Conservation (phyloP, 805 yeast genomes). For the Saccharomycopsis malanga region DNA sequence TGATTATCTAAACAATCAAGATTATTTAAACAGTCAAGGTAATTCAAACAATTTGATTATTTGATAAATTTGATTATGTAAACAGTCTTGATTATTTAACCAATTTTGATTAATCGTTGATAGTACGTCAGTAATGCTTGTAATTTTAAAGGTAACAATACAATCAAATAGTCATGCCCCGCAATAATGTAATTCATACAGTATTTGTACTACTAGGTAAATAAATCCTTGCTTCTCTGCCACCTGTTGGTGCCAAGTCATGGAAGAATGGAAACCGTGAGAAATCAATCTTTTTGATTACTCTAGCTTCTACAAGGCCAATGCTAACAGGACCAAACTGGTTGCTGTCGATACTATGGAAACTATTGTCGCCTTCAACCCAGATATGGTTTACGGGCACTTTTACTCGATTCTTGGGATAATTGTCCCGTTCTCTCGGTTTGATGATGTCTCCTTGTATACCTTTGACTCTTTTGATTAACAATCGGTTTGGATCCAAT, state of each 20-base stretch:
- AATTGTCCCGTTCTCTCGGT: conserved; percentile 25
- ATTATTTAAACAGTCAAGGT: no score
- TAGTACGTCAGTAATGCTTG: no score
- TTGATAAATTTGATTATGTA: no score
- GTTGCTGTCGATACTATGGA: conserved; percentile 78
- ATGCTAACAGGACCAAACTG: conserved; percentile 82
- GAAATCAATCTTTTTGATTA: conserved; percentile 58
- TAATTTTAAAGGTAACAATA: no score
- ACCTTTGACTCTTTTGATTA: conserved; percentile 76
- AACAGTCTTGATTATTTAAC: no score
- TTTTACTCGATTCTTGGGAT: conserved; percentile 52
- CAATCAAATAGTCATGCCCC: no score
- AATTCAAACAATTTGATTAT: no score
- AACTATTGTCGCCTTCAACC: conserved; percentile 89
- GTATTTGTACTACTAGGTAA: no score
- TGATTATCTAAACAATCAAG: no score
- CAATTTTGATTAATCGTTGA: no score
- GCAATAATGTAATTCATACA: no score
- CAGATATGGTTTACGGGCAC: conserved; percentile 80
- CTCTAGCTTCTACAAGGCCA: conserved; percentile 76
- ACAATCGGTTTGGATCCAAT: conserved; percentile 62
- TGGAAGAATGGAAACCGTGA: conserved; percentile 25
- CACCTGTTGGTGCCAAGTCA: conserved; percentile 45
- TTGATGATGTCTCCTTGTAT: conserved; percentile 53
- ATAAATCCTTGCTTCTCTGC: conserved; percentile 36